Percentiles rank a stretch among this genome's conserved stretches.
Evolutionary conservation across 2,329 filamentous ascomycete species (phyloP).

Genomic region (Aspergillus japonicus): DNA sequence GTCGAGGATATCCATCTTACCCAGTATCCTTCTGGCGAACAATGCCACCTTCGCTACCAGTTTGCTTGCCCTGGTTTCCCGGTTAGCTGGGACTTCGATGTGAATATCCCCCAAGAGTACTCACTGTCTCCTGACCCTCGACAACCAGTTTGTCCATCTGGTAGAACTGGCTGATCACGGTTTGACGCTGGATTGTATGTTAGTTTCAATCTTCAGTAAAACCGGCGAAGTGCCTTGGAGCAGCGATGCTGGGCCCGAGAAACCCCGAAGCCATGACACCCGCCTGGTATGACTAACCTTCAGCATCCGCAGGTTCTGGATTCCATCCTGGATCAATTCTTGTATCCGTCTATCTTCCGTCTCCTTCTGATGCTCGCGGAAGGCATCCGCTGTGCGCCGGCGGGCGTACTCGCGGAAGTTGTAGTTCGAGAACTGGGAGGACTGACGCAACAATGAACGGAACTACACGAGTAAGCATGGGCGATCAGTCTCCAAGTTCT

Average conservation of each 20-base stretch:
- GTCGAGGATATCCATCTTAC: conserved; percentile 43
- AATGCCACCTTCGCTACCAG: conserved; percentile 64
- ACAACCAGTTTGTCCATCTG: conserved; percentile 89
- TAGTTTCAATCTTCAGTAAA: conserved; percentile 25
- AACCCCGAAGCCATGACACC: not conserved
- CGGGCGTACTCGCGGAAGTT: conserved; percentile 98
- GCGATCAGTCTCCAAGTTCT: not conserved
- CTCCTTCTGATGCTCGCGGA: conserved; percentile 74
- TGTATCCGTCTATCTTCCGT: conserved; percentile 75
- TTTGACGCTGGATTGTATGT: conserved; percentile 74
- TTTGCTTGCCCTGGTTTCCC: conserved; percentile 45
- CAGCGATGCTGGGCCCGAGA: not conserved
- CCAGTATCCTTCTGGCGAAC: conserved; percentile 76
- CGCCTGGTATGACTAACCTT: conserved; percentile 64
- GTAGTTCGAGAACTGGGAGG: conserved; percentile 84
- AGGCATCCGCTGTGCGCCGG: conserved; percentile 85
- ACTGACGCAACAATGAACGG: conserved; percentile 83
- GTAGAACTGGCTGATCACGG: conserved; percentile 90
- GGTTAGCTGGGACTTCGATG: not conserved
- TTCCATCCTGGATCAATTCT: conserved; percentile 82
- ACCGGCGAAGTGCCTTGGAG: not conserved
- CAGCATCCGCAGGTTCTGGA: conserved; percentile 82
- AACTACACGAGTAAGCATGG: conserved; percentile 60
- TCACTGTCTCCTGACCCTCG: conserved; percentile 77
- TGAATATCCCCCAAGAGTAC: conserved; percentile 25